phyloP scores from a whole-genome alignment of 106 monocot genomes.

The Amphibolis antarctica region DNA sequence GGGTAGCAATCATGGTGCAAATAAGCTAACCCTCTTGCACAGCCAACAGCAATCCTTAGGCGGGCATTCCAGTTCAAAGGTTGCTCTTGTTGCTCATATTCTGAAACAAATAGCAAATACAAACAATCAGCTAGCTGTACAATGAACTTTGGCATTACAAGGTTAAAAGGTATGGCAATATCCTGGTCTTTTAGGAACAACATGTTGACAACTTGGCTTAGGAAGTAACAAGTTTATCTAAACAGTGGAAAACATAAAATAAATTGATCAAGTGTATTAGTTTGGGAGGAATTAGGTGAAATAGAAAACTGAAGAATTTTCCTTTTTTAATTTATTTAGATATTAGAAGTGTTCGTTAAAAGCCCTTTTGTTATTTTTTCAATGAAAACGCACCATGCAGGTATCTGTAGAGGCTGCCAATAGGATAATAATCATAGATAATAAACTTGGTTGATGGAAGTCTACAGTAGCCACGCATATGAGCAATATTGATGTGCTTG shows the following conservation, averaged over 20 bases:
- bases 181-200: too few species aligned
- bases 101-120: constrained; percentile 16
- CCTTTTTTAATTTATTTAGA: too few species aligned
- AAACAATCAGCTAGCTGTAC: neutral
- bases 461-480: constrained; percentile 74
- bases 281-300: too few species aligned
- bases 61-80: constrained; percentile 95
- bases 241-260: too few species aligned
- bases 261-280: too few species aligned
- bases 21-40: constrained; percentile 80
- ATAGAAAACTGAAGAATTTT: too few species aligned
- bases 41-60: constrained; percentile 84
- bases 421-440: constrained; percentile 66
- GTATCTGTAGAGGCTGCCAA: constrained; percentile 80
- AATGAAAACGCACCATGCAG: constrained; percentile 51
- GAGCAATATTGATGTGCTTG: constrained; percentile 88
- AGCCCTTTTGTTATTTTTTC: neutral
- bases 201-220: too few species aligned
- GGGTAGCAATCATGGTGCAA: constrained; percentile 93
- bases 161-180: too few species aligned
- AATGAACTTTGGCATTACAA: neutral
- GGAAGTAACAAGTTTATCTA: too few species aligned
- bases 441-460: constrained; percentile 67
- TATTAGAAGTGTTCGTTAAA: too few species aligned
- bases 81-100: constrained; percentile 57